Percentiles rank a stretch among this genome's conserved stretches.
Conservation (phyloP, 495 filamentous ascomycete genomes). For the Hypoxylon fuscum region DNA sequence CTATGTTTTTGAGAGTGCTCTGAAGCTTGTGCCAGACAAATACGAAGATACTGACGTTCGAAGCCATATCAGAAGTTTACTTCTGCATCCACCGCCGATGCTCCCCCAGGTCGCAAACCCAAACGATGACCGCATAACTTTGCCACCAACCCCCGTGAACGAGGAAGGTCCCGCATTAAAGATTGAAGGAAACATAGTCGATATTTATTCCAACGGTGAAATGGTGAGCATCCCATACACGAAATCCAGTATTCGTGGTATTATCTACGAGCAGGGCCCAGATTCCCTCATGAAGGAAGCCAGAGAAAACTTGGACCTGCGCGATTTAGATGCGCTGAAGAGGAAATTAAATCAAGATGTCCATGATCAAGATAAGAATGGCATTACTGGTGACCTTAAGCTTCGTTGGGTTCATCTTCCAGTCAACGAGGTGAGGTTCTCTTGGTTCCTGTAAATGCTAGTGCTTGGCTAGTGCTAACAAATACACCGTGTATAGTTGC, state of each 20-base stretch:
- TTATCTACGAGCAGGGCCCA: conserved; percentile 17
- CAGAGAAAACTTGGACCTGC: neutral
- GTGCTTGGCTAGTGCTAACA: neutral
- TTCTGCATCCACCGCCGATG: conserved; percentile 21
- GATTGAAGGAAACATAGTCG: conserved; percentile 13
- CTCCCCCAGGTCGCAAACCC: conserved; percentile 10
- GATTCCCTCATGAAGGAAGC: conserved; percentile 6
- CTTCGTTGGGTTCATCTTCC: conserved; percentile 31
- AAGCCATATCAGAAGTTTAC: conserved; percentile 4
- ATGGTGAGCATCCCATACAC: conserved; percentile 7
- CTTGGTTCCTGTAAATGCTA: neutral
- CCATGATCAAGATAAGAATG: neutral
- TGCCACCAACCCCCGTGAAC: neutral
- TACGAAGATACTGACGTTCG: conserved; percentile 2
- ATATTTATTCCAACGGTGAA: conserved; percentile 9
- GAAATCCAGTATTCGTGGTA: conserved; percentile 8
- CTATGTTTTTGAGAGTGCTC: conserved; percentile 10
- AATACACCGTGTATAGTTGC: neutral
- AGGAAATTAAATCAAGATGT: neutral
- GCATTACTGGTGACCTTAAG: neutral
- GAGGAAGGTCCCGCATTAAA: neutral
- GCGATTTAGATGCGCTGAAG: conserved; percentile 9
- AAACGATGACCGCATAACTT: conserved; percentile 8
- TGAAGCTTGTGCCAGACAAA: neutral
- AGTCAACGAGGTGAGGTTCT: conserved; percentile 14